A percentile compares a stretch with the other conserved stretches of the same genome.
Conservation (phyloP, 768 basidiomycete species). For the Suillus fuscotomentosus region DNA sequence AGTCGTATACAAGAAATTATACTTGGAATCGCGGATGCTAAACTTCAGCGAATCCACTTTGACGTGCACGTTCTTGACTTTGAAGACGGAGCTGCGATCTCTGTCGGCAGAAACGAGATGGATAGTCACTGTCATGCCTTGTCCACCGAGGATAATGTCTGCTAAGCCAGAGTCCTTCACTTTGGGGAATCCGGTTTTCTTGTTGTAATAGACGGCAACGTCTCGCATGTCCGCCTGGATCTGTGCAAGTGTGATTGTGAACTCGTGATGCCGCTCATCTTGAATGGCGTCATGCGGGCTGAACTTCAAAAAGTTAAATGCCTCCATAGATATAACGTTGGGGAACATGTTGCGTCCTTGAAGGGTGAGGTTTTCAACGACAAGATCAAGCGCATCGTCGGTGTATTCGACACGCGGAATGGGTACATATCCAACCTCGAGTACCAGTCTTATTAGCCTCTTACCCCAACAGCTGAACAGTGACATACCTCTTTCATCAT, state of each 20-base stretch:
- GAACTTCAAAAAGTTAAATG: conserved; percentile 82
- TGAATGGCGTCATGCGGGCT: conserved; percentile 61
- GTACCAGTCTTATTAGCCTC: background rate
- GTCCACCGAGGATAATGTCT: conserved; percentile 81
- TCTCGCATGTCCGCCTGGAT: conserved; percentile 95
- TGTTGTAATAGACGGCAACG: conserved; percentile 87
- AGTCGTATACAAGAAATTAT: conserved; percentile 86
- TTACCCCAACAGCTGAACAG: background rate
- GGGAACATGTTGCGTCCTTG: conserved; percentile 90
- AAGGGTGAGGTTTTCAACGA: conserved; percentile 90
- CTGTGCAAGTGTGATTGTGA: conserved; percentile 75
- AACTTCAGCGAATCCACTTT: conserved; percentile 89
- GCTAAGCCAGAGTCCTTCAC: conserved; percentile 81
- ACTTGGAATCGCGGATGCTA: conserved; percentile 87
- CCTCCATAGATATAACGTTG: conserved; percentile 68
- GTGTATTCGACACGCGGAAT: conserved; percentile 95
- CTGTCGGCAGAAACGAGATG: conserved; percentile 60
- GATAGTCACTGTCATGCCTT: conserved; percentile 71
- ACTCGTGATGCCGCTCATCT: conserved; percentile 67
- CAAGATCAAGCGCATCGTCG: conserved; percentile 81
- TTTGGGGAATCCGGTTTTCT: conserved; percentile 82
- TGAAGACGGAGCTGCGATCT: conserved; percentile 70
- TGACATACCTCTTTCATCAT: conserved; percentile 67
- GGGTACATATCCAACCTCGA: conserved; percentile 73
- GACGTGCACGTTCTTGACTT: conserved; percentile 67